Percentiles rank a stretch among this genome's conserved stretches.
Evolutionary conservation across 2,329 filamentous ascomycete species (phyloP).

Genomic region (Alternaria alternata): DNA sequence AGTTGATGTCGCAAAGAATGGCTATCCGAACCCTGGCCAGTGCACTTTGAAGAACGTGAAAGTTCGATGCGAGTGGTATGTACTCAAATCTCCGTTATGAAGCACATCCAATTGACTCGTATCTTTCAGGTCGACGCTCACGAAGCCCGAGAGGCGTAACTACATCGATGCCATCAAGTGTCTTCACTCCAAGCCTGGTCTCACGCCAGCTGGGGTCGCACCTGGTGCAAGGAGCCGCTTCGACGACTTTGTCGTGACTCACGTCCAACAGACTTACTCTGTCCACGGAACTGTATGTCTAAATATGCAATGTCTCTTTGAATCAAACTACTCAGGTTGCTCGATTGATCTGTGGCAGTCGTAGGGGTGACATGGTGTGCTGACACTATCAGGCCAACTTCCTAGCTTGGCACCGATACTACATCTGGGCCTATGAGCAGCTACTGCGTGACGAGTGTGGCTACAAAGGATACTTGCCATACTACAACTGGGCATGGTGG

Average conservation of each 20-base stretch:
- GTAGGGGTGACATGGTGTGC: neutral
- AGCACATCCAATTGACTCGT: neutral
- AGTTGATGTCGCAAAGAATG: conserved; percentile 31
- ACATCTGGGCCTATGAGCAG: conserved; percentile 52
- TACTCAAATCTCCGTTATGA: neutral
- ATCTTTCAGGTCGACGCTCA: conserved; percentile 29
- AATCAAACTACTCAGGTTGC: neutral
- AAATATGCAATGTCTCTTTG: neutral
- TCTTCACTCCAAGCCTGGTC: conserved; percentile 30
- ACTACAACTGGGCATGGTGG: conserved; percentile 63
- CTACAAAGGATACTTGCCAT: conserved; percentile 54
- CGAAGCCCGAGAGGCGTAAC: conserved; percentile 27
- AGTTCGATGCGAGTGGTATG: conserved; percentile 56
- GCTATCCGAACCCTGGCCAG: conserved; percentile 25
- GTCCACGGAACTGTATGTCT: conserved; percentile 43
- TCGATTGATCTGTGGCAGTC: neutral
- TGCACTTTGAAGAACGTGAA: conserved; percentile 49
- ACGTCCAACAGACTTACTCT: conserved; percentile 39
- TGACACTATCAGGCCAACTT: conserved; percentile 35
- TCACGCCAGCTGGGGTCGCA: conserved; percentile 29
- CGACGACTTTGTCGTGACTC: conserved; percentile 45
- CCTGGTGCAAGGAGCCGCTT: conserved; percentile 40
- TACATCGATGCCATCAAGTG: conserved; percentile 46
- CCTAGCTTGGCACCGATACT: conserved; percentile 53
- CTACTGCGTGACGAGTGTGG: conserved; percentile 53